A percentile compares a stretch with the other conserved stretches of the same genome.
Evolutionary conservation across 2,329 filamentous ascomycete species (phyloP).

Genomic region (Amesomyces nigricolor): DNA sequence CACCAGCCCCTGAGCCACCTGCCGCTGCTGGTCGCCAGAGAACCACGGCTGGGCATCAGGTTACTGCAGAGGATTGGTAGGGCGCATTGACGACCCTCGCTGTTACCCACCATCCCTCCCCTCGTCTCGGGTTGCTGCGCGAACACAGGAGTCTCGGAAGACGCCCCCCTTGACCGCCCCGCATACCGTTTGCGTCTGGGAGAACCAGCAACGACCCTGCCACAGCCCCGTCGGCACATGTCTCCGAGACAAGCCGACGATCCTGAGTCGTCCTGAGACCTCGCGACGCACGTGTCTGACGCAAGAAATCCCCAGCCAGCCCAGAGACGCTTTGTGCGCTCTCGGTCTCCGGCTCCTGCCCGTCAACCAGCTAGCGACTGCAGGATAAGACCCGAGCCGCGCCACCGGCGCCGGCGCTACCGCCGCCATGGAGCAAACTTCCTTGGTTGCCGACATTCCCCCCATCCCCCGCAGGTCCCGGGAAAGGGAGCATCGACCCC

Average conservation of each 20-base stretch:
- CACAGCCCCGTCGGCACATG: conserved; percentile 2
- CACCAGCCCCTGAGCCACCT: no score
- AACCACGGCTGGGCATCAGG: no score
- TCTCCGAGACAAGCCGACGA: conserved; percentile 12
- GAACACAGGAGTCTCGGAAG: not conserved
- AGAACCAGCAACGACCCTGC: conserved; percentile 19
- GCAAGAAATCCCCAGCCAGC: not conserved
- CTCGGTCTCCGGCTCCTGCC: conserved; percentile 4
- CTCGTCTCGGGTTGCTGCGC: no score
- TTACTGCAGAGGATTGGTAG: no score
- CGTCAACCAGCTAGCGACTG: conserved; percentile 17
- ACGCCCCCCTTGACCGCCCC: not conserved
- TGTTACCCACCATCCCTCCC: no score
- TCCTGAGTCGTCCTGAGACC: conserved; percentile 3
- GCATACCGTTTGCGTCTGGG: conserved; percentile 18
- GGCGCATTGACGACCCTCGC: no score
- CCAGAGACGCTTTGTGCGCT: conserved; percentile 4
- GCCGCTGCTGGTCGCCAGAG: no score
- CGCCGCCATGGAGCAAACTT: conserved; percentile 25
- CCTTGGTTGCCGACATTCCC: conserved; percentile 18
- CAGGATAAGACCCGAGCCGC: conserved; percentile 15
- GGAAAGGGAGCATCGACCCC: conserved; percentile 23
- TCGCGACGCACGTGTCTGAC: conserved; percentile 6
- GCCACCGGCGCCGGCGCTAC: conserved; percentile 15
- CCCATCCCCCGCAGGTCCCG: conserved; percentile 26